phyloP scores from a whole-genome alignment of 192 early-diverging fungal species.

The Rhizophagus sp. region DNA sequence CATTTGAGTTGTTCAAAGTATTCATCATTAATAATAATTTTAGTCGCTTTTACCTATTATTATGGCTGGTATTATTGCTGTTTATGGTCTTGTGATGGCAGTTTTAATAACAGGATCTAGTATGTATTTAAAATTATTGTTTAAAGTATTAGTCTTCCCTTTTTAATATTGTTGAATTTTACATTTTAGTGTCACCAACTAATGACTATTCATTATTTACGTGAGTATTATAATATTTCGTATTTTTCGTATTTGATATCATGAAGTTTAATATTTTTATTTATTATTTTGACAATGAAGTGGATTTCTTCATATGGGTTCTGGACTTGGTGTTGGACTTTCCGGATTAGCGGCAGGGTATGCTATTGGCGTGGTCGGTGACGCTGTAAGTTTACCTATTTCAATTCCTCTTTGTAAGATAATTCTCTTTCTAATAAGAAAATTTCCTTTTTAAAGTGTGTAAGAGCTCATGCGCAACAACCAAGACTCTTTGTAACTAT shows the following conservation, averaged over 20 bases:
- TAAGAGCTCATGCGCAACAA: constrained; percentile 87
- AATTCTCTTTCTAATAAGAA: neutral
- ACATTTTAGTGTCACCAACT: constrained; percentile 32
- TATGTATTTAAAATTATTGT: constrained; percentile 50
- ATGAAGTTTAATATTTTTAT: neutral
- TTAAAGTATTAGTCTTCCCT: constrained; percentile 31
- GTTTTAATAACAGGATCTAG: constrained; percentile 84
- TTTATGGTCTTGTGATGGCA: constrained; percentile 96
- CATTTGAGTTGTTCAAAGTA: neutral
- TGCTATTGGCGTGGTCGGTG: constrained; percentile 96
- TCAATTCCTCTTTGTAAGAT: neutral
- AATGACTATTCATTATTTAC: constrained; percentile 28
- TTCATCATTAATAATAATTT: neutral
- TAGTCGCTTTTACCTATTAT: constrained; percentile 91
- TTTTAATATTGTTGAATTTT: neutral
- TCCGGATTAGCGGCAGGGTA: constrained; percentile 93
- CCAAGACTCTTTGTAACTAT: constrained; percentile 88
- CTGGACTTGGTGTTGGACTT: constrained; percentile 91
- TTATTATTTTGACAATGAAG: constrained; percentile 47
- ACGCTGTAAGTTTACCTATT: constrained; percentile 59
- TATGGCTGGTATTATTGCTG: constrained; percentile 98
- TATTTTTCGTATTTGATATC: neutral
- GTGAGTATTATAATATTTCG: constrained; percentile 6
- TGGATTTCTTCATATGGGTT: constrained; percentile 90
- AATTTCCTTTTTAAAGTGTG: constrained; percentile 49